Evolutionary conservation across 306 rosid genomes (phyloP), one percentile per base, ranked within the genome.

Genomic region (Malus fusca): DNA sequence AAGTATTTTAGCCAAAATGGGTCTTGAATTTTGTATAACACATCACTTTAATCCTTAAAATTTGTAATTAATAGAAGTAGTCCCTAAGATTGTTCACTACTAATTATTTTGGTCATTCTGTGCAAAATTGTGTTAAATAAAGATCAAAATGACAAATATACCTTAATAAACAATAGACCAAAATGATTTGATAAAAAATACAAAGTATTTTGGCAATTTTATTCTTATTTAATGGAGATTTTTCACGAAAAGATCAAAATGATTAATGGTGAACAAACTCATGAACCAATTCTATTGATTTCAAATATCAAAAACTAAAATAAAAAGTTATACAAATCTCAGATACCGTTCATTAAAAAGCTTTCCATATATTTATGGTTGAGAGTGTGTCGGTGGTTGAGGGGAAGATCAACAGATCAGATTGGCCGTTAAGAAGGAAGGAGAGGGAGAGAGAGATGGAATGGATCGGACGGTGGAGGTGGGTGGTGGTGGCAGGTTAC

Each of bases 401-500:
- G 69, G 69, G 74, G 42, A 55, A 3, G 62, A 56, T 56, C 15
- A n/a, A 11, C 22, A 56, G 13, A 56, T 10, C 1, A 11, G 62
- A 56, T 21, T 3, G 61, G 53, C 53, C 53, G 52, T 13, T 46
- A 14, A 14, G 52, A 46, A 14, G 53, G 19, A 46, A 4, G 62
- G 62, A 22, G 63, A 11, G 7, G 26, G 63, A 58, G 30, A 58
- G 15, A 10, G 17, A 22, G 3, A 64, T 64, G 44, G 79, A 82
- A 82, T 66, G 84, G 0, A 2, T 23, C 23, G 23, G 63, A 35
- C 31, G 53, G n/a, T 65, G 37, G 7, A 69, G 76, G 61, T 12
- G 17, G 48, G 37, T 46, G 40, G 78, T 78, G 86, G 84, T 81
- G 88, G 88, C 93, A 86, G 97, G 96, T 86, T 75, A 85, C 98